A percentile compares a stretch with the other conserved stretches of the same genome.
Conservation (phyloP, 2,329 filamentous ascomycete species). For the Xylaria sp. region DNA sequence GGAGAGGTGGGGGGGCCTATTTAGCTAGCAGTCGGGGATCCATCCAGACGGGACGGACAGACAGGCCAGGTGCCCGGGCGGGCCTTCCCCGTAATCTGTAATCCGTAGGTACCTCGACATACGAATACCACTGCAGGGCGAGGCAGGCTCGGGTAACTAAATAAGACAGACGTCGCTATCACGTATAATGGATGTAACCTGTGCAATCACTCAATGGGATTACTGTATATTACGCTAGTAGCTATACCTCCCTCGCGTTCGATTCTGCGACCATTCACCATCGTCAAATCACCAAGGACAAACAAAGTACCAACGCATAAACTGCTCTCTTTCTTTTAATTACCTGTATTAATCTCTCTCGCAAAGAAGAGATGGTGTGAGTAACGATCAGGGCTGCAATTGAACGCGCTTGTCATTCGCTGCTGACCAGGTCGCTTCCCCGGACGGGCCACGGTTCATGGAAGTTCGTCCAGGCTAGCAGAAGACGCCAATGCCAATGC, state of each 20-base stretch:
- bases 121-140: neutral
- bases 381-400: conserved; percentile 1
- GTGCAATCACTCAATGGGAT: neutral
- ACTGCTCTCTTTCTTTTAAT: neutral
- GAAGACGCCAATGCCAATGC: conserved; percentile 16
- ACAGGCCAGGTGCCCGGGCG: neutral
- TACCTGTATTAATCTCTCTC: neutral
- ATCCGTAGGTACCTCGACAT: neutral
- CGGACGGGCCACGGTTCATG: conserved; percentile 12
- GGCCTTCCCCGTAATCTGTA: neutral
- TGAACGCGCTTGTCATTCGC: conserved; percentile 4
- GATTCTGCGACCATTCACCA: too few relatives aligned
- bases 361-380: conserved; percentile 4
- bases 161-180: neutral
- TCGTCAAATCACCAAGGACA: too few relatives aligned
- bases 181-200: neutral
- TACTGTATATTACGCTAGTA: neutral
- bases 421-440: conserved; percentile 12
- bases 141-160: neutral
- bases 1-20: neutral
- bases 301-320: neutral
- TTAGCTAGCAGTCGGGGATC: neutral
- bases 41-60: conserved; percentile 15
- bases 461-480: neutral
- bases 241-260: too few relatives aligned